phyloP scores from a whole-genome alignment of 441 rosid species.

The Erodium trifolium region DNA sequence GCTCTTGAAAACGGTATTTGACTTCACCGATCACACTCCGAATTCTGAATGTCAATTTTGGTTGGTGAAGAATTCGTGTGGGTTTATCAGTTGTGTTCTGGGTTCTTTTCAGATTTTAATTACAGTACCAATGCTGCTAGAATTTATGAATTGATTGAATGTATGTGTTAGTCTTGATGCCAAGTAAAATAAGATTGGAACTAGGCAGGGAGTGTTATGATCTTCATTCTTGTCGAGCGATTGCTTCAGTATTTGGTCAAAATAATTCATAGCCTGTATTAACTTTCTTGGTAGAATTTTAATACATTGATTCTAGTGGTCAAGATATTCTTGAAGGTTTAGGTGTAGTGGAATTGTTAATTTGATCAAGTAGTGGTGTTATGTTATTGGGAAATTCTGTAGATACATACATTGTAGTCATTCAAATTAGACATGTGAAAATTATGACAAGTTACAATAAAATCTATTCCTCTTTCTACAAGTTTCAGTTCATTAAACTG shows the following conservation, averaged over 20 bases:
- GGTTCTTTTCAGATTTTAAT: no score
- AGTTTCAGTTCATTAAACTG: no score
- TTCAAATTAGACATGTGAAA: background rate
- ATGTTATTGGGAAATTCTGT: background rate
- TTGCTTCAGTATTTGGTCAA: background rate
- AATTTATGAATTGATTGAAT: background rate
- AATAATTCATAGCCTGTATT: background rate
- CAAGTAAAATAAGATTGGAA: background rate
- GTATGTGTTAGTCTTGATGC: background rate
- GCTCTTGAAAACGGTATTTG: constrained; percentile 1
- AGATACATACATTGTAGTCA: background rate
- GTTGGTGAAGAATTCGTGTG: no score
- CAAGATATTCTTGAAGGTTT: background rate
- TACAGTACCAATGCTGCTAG: background rate
- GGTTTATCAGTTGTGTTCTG: no score
- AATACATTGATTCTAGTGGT: background rate
- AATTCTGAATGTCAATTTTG: background rate
- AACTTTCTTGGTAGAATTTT: background rate
- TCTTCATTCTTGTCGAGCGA: background rate
- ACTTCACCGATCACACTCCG: background rate
- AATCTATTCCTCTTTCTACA: background rate
- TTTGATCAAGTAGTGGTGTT: no score
- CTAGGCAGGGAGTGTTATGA: background rate
- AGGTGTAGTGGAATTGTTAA: no score
- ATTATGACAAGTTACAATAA: background rate